These are phyloP conservation scores for Saccharomycopsis oosterbeekiorum DNA, from an alignment of 805 yeast genomes.

Conservation along the genomic window DNA sequence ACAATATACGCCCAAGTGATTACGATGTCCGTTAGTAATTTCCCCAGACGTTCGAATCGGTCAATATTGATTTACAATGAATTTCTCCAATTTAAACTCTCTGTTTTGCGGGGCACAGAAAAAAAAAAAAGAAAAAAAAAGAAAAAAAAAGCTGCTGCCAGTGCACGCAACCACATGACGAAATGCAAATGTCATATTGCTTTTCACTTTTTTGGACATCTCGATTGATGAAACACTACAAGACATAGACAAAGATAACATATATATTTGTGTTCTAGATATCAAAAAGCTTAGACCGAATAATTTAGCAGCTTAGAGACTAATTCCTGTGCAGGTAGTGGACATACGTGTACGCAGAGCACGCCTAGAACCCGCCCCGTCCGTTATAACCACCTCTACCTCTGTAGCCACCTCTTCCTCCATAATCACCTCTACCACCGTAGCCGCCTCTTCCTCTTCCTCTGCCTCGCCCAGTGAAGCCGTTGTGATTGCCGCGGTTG, in stretches of 20 bases:
- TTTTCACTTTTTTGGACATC: no score
- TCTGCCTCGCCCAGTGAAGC: conserved; percentile 18
- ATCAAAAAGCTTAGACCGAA: no score
- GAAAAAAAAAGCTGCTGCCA: not conserved
- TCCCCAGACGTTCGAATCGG: not conserved
- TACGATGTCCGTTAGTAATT: not conserved
- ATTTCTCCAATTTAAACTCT: not conserved
- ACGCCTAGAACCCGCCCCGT: not conserved
- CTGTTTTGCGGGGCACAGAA: not conserved
- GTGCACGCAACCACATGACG: not conserved
- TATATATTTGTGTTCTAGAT: no score
- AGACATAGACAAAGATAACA: no score
- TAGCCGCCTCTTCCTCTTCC: conserved; percentile 20
- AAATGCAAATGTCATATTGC: no score
- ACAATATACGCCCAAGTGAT: not conserved
- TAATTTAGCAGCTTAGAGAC: no score
- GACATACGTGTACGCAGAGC: not conserved
- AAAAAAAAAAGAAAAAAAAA: no score
- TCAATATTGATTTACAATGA: not conserved
- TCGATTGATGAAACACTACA: no score
- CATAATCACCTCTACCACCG: conserved; percentile 14
- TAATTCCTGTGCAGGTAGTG: no score
- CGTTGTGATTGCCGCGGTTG: conserved; percentile 27
- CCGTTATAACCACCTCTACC: conserved; percentile 20
- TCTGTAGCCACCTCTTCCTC: conserved; percentile 1